Evolutionary conservation across 2,329 filamentous ascomycete genomes (phyloP).

Genomic region (Grosmannia clavigera): DNA sequence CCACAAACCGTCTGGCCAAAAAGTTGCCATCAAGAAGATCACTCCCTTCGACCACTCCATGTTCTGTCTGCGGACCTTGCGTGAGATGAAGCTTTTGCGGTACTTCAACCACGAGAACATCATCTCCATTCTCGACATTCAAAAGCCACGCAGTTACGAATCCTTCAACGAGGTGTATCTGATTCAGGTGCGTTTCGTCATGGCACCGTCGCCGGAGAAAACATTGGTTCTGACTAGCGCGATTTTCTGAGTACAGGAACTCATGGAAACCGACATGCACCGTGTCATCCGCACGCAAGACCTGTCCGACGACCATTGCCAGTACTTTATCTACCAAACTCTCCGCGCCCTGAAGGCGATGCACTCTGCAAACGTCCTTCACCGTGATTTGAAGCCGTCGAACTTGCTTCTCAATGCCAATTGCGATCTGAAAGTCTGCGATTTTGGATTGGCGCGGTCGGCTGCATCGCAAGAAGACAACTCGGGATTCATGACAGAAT

Average conservation of each 20-base stretch:
- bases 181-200: conserved; percentile 57
- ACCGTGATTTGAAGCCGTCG: conserved; percentile 93
- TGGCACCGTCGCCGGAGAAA: neutral
- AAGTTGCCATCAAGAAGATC: conserved; percentile 99
- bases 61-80: conserved; percentile 92
- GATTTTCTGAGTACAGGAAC: conserved; percentile 46
- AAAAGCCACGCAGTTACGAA: conserved; percentile 93
- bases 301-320: conserved; percentile 96
- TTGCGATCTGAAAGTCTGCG: conserved; percentile 97
- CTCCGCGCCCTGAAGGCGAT: conserved; percentile 95
- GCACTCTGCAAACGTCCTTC: conserved; percentile 97
- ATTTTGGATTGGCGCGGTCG: conserved; percentile 91
- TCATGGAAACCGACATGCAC: conserved; percentile 99
- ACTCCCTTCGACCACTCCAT: conserved; percentile 98
- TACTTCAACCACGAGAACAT: conserved; percentile 99
- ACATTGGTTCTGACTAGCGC: neutral
- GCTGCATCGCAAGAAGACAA: conserved; percentile 97
- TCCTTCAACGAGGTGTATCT: conserved; percentile 96
- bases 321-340: conserved; percentile 99
- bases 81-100: conserved; percentile 96
- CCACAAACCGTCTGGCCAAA: conserved; percentile 95
- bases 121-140: conserved; percentile 97
- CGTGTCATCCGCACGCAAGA: conserved; percentile 97
- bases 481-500: conserved; percentile 99
- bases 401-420: conserved; percentile 96